These are phyloP conservation scores for Haematococcus sp. DNA, from an alignment of 139 green algal genomes.

Conservation along the genomic window DNA sequence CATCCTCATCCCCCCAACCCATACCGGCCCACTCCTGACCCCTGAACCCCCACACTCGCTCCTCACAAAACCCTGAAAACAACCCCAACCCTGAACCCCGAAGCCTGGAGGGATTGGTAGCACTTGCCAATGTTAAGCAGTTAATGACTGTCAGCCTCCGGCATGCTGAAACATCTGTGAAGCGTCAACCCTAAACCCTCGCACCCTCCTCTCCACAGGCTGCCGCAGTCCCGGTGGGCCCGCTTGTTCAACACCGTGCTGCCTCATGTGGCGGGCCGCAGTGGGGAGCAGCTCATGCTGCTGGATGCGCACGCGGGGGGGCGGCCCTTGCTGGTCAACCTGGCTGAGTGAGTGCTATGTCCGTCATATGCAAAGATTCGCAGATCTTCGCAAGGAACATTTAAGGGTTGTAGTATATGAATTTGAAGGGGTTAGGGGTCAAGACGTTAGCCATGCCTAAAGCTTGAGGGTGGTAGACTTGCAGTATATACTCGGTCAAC, in stretches of 20 bases:
- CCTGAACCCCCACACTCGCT: too few relatives aligned
- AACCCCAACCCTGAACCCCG: too few relatives aligned
- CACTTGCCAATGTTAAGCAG: too few relatives aligned
- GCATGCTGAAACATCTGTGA: not conserved
- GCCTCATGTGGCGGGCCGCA: not conserved
- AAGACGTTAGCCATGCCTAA: not conserved
- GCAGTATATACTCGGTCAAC: too few relatives aligned
- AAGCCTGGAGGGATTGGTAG: too few relatives aligned
- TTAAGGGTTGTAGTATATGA: not conserved
- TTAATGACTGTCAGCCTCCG: too few relatives aligned
- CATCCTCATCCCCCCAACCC: too few relatives aligned
- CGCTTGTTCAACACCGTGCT: constrained; percentile 6
- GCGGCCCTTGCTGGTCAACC: constrained; percentile 30
- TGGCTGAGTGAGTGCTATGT: constrained; percentile 24
- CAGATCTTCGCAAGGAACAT: too few relatives aligned
- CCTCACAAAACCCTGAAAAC: too few relatives aligned
- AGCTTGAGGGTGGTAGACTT: too few relatives aligned
- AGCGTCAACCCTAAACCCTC: not conserved
- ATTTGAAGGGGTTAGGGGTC: not conserved
- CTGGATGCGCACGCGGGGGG: constrained; percentile 28
- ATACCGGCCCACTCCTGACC: too few relatives aligned
- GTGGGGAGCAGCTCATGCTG: constrained; percentile 26
- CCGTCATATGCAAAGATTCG: too few relatives aligned
- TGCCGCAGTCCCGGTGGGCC: not conserved
- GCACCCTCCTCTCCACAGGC: not conserved